Evolutionary conservation across 1,284 basidiomycete species (phyloP), one percentile per base, ranked within the genome.

Genomic region (Fomitopsis pinicola): DNA sequence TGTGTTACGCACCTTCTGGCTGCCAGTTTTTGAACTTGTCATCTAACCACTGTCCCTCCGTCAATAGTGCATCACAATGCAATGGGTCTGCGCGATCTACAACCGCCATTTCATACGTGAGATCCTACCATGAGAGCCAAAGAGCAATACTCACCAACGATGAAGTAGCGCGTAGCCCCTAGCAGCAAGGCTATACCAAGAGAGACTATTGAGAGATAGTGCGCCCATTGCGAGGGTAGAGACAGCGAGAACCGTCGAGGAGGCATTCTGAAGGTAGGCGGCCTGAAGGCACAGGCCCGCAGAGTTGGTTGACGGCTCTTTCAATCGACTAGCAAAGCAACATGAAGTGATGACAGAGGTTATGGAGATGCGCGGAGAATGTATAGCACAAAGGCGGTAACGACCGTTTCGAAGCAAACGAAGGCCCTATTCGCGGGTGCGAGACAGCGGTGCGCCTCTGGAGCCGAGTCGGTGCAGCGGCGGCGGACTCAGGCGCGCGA

Each of bases 11-110:
- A 89, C 92, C 92, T 66, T 93, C 84, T 5, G 93, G 93, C 72
- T 95, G 93, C 93, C 93, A 95, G 69, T 87, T 88, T 64, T 74
- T 80, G 71, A 82, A 81, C 52, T 71, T 74, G 40, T 76, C 73
- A 72, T 94, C 92, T 59, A 94, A 73, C 93, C 93, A 96, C 67
- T 82, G 82, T n/a, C 94, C 93, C 44, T 78, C 78, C 48, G 80
- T 86, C 56, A 94, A 72, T 35, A 95, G 73, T 1, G 90, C 82
- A 62, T 82, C 77, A 71, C 93, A 96, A 69, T 85, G 89, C 58
- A 84, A 78, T 33, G 87, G 83, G 73, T 95, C 93, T 3, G 80
- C 74, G 69, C 81, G 82, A 74, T 91, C 93, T 94, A 62, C 14
- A 14, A 2, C 10, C 36, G n/a, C 15, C 50, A 38, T 19, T 8